A percentile compares a stretch with the other conserved stretches of the same genome.
These are phyloP conservation scores for Lasiosphaeria hispida DNA, from an alignment of 495 filamentous ascomycete genomes.

Conservation along the genomic window DNA sequence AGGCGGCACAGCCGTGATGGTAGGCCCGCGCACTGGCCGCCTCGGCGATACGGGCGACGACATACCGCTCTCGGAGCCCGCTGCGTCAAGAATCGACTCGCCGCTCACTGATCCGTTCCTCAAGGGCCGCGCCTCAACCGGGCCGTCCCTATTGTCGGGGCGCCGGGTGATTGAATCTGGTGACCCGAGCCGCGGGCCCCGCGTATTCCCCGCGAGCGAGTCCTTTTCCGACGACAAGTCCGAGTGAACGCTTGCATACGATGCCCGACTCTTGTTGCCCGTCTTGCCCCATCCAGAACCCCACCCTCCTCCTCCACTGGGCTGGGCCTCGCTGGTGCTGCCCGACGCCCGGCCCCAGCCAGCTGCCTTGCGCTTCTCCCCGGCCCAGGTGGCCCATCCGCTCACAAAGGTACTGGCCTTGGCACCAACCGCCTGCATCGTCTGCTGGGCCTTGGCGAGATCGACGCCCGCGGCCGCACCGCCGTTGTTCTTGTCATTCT, in stretches of 20 bases:
- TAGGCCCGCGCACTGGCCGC: neutral
- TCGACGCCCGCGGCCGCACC: constrained; percentile 51
- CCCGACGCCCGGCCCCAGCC: constrained; percentile 46
- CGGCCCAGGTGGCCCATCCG: constrained; percentile 94
- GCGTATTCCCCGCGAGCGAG: no score
- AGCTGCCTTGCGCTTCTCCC: constrained; percentile 73
- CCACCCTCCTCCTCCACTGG: constrained; percentile 31
- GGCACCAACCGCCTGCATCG: constrained; percentile 63
- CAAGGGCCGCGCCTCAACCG: constrained; percentile 25
- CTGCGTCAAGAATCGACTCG: constrained; percentile 42
- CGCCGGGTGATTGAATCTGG: constrained; percentile 10
- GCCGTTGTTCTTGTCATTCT: constrained; percentile 23
- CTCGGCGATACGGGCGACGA: constrained; percentile 29
- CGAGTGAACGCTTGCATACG: constrained; percentile 27
- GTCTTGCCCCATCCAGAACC: constrained; percentile 33
- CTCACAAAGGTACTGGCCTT: constrained; percentile 85
- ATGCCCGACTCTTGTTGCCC: constrained; percentile 35
- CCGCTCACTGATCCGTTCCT: constrained; percentile 35
- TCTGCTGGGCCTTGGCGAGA: constrained; percentile 62
- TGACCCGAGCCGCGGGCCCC: constrained; percentile 10
- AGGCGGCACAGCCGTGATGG: no score
- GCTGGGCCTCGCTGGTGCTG: neutral
- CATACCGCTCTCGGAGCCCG: constrained; percentile 28
- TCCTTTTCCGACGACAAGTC: constrained; percentile 28
- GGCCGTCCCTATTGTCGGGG: constrained; percentile 19